phyloP scores from a whole-genome alignment of 768 basidiomycete species.

The Scleroderma bovista region DNA sequence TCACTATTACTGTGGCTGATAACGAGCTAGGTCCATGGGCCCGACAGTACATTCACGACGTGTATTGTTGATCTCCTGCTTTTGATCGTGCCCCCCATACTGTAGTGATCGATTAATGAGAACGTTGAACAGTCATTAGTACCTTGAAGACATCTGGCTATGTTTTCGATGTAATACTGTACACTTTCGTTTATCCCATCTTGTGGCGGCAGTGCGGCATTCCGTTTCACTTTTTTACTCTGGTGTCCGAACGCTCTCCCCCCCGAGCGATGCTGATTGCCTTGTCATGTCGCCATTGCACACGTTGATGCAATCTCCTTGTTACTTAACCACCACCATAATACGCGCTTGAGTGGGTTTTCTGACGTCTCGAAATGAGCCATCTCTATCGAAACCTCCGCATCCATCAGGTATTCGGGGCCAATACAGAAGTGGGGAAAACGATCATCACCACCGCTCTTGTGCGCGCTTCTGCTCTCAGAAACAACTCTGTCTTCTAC shows the following conservation, averaged over 20 bases:
- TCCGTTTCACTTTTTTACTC: conserved; percentile 3
- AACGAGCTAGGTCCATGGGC: conserved; percentile 37
- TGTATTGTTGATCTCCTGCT: conserved; percentile 16
- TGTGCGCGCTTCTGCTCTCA: conserved; percentile 65
- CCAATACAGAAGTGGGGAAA: conserved; percentile 96
- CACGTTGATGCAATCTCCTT: neutral
- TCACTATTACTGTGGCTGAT: conserved; percentile 32
- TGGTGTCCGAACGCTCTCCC: neutral
- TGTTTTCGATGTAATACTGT: conserved; percentile 20
- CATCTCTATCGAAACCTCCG: conserved; percentile 82
- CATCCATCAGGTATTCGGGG: conserved; percentile 89
- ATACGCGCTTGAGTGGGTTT: neutral
- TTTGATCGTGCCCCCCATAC: neutral
- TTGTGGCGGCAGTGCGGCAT: conserved; percentile 16
- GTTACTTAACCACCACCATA: neutral
- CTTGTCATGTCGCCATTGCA: too few relatives aligned
- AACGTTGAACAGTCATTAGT: conserved; percentile 3
- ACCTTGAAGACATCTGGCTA: conserved; percentile 20
- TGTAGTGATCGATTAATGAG: conserved; percentile 1
- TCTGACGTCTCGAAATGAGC: conserved; percentile 46
- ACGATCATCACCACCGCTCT: conserved; percentile 86
- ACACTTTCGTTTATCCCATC: conserved; percentile 4
- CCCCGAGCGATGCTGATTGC: too few relatives aligned
- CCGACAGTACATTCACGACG: conserved; percentile 28
- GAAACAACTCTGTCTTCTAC: conserved; percentile 52